Percentiles rank a stretch among this genome's conserved stretches.
Evolutionary conservation across 768 basidiomycete species (phyloP).

Genomic region (Mycena latifolia): DNA sequence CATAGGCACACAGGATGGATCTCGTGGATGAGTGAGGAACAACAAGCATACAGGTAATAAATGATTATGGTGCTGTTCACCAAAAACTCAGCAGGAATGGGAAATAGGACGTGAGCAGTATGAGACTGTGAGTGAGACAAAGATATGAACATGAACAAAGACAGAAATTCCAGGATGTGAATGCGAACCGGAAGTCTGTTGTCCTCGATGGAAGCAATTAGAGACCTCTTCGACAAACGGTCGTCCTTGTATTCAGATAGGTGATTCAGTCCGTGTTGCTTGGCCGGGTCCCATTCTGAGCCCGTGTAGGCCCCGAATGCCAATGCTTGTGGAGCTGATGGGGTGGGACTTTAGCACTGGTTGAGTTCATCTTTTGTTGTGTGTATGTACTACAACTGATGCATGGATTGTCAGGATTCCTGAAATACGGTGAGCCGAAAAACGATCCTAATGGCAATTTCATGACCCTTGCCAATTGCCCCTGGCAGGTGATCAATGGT

Average conservation of each 20-base stretch:
- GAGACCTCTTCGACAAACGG: neutral
- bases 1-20: too few species aligned
- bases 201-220: neutral
- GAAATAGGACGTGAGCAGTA: too few species aligned
- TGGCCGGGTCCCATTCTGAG: neutral
- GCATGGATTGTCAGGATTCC: neutral
- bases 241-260: neutral
- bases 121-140: too few species aligned
- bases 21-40: too few species aligned
- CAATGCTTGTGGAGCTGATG: neutral
- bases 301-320: neutral
- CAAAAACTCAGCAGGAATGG: too few species aligned
- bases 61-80: too few species aligned
- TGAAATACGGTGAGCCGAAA: neutral
- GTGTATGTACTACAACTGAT: neutral
- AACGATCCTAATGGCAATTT: too few species aligned
- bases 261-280: neutral
- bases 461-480: too few species aligned
- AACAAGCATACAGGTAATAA: too few species aligned
- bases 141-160: too few species aligned
- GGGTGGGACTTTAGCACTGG: neutral
- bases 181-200: too few species aligned
- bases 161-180: too few species aligned
- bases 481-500: neutral
- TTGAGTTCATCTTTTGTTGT: neutral